Evolutionary conservation across 352 stramenopile species (phyloP).

Genomic region (Aphanomyces stellatus): DNA sequence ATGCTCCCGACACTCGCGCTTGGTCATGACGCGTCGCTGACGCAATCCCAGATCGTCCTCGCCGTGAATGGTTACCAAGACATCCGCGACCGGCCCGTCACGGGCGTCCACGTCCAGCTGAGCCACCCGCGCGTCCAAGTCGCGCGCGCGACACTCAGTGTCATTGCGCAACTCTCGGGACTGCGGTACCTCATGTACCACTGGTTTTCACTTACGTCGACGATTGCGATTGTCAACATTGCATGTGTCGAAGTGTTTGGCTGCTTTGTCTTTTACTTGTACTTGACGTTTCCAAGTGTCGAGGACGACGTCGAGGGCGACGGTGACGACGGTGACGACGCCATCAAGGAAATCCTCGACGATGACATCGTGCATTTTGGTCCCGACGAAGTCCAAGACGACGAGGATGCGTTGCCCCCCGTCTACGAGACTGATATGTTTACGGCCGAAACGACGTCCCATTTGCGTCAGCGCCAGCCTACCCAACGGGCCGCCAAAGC

Average conservation of each 20-base stretch:
- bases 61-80: slow-evolving; percentile 67
- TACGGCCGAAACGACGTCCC: background rate
- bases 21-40: slow-evolving; percentile 29
- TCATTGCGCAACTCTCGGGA: slow-evolving; percentile 72
- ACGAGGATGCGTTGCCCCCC: background rate
- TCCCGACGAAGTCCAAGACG: background rate
- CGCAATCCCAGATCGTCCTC: slow-evolving; percentile 41
- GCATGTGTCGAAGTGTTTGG: slow-evolving; percentile 45
- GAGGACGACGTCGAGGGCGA: background rate
- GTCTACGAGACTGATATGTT: background rate
- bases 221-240: slow-evolving; percentile 71
- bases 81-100: slow-evolving; percentile 41
- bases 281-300: slow-evolving; percentile 3
- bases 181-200: slow-evolving; percentile 84
- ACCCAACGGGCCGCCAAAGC: background rate
- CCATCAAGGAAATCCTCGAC: background rate
- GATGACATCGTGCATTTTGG: background rate
- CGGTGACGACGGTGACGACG: background rate
- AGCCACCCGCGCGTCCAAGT: slow-evolving; percentile 67
- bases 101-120: slow-evolving; percentile 37
- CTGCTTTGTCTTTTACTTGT: slow-evolving; percentile 16
- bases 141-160: slow-evolving; percentile 60
- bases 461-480: background rate
- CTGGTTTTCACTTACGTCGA: slow-evolving; percentile 60
- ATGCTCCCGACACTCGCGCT: slow-evolving; percentile 44